A percentile compares a stretch with the other conserved stretches of the same genome.
phyloP scores from a whole-genome alignment of 441 rosid species.

The Brassica hybrid region DNA sequence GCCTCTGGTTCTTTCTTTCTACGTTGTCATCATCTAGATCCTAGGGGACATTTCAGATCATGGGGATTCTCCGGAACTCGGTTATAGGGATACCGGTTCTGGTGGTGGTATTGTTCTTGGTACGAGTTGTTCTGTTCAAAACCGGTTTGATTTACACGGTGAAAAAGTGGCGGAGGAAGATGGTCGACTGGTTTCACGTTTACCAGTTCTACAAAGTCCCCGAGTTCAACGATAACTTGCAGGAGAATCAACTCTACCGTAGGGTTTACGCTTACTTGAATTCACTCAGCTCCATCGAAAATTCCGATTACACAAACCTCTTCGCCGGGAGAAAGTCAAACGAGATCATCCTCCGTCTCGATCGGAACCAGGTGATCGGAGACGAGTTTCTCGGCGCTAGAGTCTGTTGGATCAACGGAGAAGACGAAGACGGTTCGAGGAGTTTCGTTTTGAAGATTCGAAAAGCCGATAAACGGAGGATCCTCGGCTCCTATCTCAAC shows the following conservation, averaged over 20 bases:
- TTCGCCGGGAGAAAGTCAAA: conserved; percentile 63
- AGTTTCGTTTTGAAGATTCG: conserved; percentile 66
- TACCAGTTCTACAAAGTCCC: conserved; percentile 77
- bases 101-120: conserved; percentile 40
- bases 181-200: conserved; percentile 64
- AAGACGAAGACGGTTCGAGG: conserved; percentile 28
- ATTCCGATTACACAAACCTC: conserved; percentile 82
- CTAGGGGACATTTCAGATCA: neutral
- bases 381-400: conserved; percentile 81
- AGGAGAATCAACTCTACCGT: conserved; percentile 65
- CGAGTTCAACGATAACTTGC: conserved; percentile 64
- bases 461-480: conserved; percentile 77
- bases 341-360: conserved; percentile 74
- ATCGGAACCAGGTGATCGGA: conserved; percentile 60
- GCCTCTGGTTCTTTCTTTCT: conserved; percentile 2
- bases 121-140: conserved; percentile 60
- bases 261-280: conserved; percentile 66
- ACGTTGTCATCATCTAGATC: neutral
- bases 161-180: conserved; percentile 56
- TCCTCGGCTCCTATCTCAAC: conserved; percentile 82
- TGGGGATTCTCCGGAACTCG: conserved; percentile 49
- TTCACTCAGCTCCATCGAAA: conserved; percentile 70
- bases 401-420: conserved; percentile 67
- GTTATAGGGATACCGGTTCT: conserved; percentile 37
- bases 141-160: conserved; percentile 64